These are phyloP conservation scores for Rhizopogon rudus DNA, from an alignment of 768 basidiomycete species.

Conservation along the genomic window DNA sequence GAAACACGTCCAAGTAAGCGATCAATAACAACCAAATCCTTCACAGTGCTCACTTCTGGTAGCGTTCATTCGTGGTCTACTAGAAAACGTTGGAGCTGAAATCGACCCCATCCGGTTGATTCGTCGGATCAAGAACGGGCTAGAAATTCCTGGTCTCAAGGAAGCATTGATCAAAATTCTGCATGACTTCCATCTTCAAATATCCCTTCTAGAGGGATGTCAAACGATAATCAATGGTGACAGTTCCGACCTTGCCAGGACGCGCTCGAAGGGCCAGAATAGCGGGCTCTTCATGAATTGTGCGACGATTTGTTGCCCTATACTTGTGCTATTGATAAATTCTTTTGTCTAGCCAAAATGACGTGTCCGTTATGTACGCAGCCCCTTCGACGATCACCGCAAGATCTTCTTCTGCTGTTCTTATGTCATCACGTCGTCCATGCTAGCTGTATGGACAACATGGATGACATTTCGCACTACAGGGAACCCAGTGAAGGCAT, in stretches of 20 bases:
- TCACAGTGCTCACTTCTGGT: background rate
- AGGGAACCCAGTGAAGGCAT: slow-evolving; percentile 49
- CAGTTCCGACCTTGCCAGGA: slow-evolving; percentile 62
- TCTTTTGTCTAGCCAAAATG: slow-evolving; percentile 43
- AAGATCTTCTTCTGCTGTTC: slow-evolving; percentile 67
- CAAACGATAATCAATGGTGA: slow-evolving; percentile 84
- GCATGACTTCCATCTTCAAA: slow-evolving; percentile 93
- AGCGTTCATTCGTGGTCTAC: slow-evolving; percentile 92
- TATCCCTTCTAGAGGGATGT: slow-evolving; percentile 89
- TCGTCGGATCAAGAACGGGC: slow-evolving; percentile 89
- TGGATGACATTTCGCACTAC: slow-evolving; percentile 56
- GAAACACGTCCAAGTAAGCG: slow-evolving; percentile 82
- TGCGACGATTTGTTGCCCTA: slow-evolving; percentile 32
- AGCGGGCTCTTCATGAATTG: slow-evolving; percentile 75
- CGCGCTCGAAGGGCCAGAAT: slow-evolving; percentile 71
- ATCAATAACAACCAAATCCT: background rate
- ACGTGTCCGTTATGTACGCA: slow-evolving; percentile 64
- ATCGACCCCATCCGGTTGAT: slow-evolving; percentile 95
- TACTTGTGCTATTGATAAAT: background rate
- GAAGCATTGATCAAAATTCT: slow-evolving; percentile 94
- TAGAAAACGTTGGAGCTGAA: slow-evolving; percentile 95
- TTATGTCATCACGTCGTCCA: slow-evolving; percentile 89
- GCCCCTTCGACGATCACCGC: slow-evolving; percentile 51
- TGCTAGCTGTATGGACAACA: slow-evolving; percentile 67
- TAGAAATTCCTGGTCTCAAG: slow-evolving; percentile 95